These are phyloP conservation scores for Puccinia novopanici DNA, from an alignment of 1,284 basidiomycete genomes.

Conservation along the genomic window DNA sequence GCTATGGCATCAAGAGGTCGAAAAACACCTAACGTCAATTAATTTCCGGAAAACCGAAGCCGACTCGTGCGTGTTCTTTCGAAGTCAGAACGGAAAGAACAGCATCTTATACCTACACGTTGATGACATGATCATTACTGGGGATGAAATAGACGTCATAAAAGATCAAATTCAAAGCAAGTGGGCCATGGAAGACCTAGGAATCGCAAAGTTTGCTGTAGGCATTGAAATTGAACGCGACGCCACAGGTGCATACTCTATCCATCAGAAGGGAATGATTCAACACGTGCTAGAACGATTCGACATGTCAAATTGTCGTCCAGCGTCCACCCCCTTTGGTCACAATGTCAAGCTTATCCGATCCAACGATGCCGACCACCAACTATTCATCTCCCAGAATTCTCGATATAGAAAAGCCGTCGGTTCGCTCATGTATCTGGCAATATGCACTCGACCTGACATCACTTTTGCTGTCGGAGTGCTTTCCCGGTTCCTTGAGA, in stretches of 20 bases:
- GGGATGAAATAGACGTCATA: not conserved
- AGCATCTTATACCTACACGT: not conserved
- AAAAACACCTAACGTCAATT: not conserved
- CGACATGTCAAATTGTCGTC: too few relatives aligned
- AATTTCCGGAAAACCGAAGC: not conserved
- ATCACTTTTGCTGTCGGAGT: conserved; percentile 20
- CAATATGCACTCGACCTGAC: conserved; percentile 5
- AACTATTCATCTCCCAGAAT: too few relatives aligned
- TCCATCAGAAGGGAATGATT: too few relatives aligned
- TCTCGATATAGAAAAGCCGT: not conserved
- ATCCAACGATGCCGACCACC: too few relatives aligned
- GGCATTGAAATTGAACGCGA: not conserved
- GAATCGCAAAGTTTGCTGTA: not conserved
- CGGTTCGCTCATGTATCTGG: conserved; percentile 3
- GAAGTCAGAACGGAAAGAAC: not conserved
- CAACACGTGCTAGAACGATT: too few relatives aligned
- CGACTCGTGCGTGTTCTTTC: not conserved
- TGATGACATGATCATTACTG: not conserved
- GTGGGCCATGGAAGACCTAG: not conserved
- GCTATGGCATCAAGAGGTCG: not conserved
- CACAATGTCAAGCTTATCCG: too few relatives aligned
- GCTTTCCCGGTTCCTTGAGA: conserved; percentile 9
- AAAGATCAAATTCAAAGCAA: not conserved
- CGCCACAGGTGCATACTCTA: too few relatives aligned
- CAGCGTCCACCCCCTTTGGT: too few relatives aligned